A percentile compares a stretch with the other conserved stretches of the same genome.
Evolutionary conservation across 1,284 basidiomycete species (phyloP).

Genomic region (Ceratobasidium sp.): DNA sequence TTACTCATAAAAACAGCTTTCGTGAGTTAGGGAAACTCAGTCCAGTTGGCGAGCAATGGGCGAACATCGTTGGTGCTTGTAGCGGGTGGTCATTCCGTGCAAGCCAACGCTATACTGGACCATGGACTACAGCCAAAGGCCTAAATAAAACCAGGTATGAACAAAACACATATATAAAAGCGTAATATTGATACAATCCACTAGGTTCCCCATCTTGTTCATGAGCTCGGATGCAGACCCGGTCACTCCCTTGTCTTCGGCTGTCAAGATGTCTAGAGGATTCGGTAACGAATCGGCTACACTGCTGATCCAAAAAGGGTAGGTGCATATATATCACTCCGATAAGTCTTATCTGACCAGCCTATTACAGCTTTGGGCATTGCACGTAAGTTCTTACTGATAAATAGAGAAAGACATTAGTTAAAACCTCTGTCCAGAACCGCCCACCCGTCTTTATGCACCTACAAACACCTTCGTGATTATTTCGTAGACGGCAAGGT

Average conservation of each 20-base stretch:
- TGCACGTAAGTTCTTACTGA: slow-evolving; percentile 39
- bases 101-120: slow-evolving; percentile 22
- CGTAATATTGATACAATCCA: background rate
- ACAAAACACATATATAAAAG: too few species aligned
- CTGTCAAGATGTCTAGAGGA: slow-evolving; percentile 41
- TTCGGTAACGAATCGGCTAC: slow-evolving; percentile 44
- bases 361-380: slow-evolving; percentile 44
- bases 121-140: slow-evolving; percentile 12
- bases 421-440: background rate
- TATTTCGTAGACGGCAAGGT: slow-evolving; percentile 45
- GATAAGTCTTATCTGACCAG: background rate
- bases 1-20: background rate
- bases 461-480: slow-evolving; percentile 40
- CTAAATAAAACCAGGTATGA: slow-evolving; percentile 24
- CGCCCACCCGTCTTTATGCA: slow-evolving; percentile 45
- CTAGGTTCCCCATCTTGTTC: slow-evolving; percentile 45
- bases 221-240: slow-evolving; percentile 45
- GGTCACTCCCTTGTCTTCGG: slow-evolving; percentile 45
- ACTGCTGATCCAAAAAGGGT: slow-evolving; percentile 44
- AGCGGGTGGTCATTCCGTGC: slow-evolving; percentile 23
- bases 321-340: background rate
- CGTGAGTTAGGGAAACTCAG: slow-evolving; percentile 19
- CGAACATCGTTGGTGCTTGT: background rate
- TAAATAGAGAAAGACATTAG: background rate
- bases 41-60: slow-evolving; percentile 12